Base-by-base conservation (phyloP, 768 basidiomycete species). In the Lactarius akahatsu region DNA sequence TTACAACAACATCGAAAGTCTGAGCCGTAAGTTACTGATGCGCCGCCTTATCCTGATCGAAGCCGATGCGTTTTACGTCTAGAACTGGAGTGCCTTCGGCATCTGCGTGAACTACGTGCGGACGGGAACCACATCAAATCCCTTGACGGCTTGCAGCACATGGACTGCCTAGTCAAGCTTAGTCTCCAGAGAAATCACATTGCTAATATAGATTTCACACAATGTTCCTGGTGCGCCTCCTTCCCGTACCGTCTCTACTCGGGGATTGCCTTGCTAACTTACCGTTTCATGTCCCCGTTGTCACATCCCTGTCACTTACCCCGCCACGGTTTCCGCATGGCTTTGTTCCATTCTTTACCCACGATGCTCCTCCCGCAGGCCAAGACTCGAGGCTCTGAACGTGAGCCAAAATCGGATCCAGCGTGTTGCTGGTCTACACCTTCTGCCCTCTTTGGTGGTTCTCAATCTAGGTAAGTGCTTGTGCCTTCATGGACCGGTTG, bases 81-180 rank as follows among this genome's bases (percentile, higher is more conserved):
- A 97, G 95, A 97, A 75, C 80, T 98, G 34, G 83, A 85, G 67
- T 92, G 91, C 75, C 83, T 98, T 63, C 83, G 86, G 67, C 93
- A 92, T 74, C 80, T 98, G 63, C 85, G 93, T 41, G 94, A 98
- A 75, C 85, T 99, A 62, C 89, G 86, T 63, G 91, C 91, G n/a
- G 94, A 98, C 74, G 84, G 86, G 60, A 98, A 98, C 78, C 82
- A 80, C 74, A 89, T 99, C 70, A 77, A 75, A 20, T 86, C 82
- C 73, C 71, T 93, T 18, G 87, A 89, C 50, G 94, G 95, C 1
- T 78, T 99, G 55, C 84, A 90, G 73, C 81, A 80, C 66, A 83
- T 98, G 80, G 90, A 91, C 71, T 84, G 86, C 23, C 86, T 99
- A 32, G 84, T 89, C 73, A 92, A 93, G 78, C 80, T 98, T 64